Percentiles rank a stretch among this genome's conserved stretches.
Conservation (phyloP, 495 filamentous ascomycete genomes). For the Neohortaea acidophila region DNA sequence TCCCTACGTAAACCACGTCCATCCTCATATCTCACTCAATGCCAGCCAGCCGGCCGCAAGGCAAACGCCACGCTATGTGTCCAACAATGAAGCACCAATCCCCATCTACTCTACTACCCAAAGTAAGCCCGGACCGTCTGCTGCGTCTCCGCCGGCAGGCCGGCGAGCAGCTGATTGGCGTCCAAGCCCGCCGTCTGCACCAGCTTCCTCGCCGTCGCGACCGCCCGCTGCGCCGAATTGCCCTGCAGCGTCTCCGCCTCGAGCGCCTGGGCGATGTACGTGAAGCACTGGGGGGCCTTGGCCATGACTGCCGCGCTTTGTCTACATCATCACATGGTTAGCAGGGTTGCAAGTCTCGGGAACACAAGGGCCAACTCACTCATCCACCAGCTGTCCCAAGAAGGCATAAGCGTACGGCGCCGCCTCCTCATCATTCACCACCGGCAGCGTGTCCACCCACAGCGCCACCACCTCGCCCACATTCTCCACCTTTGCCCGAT, state of each 20-base stretch:
- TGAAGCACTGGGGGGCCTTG: constrained; percentile 64
- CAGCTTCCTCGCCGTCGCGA: constrained; percentile 56
- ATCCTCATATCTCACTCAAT: no score
- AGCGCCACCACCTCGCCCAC: constrained; percentile 53
- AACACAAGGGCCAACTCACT: no score
- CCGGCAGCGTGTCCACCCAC: constrained; percentile 83
- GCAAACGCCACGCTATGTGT: no score
- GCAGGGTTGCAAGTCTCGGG: no score
- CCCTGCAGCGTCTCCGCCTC: constrained; percentile 84
- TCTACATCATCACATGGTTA: constrained; percentile 31
- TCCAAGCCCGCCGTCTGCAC: constrained; percentile 54
- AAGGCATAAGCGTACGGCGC: constrained; percentile 94
- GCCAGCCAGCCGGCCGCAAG: no score
- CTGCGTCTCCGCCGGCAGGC: constrained; percentile 60
- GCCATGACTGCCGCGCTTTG: constrained; percentile 68
- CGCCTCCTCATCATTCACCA: constrained; percentile 92
- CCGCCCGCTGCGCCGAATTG: constrained; percentile 56
- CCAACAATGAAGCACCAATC: no score
- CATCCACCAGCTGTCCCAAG: constrained; percentile 76
- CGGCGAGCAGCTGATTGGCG: constrained; percentile 49
- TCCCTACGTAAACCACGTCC: no score
- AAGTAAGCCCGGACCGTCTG: constrained; percentile 47
- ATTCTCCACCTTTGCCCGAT: constrained; percentile 55
- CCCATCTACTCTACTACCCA: no score
- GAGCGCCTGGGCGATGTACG: constrained; percentile 68